A percentile compares a stretch with the other conserved stretches of the same genome.
Conservation (phyloP, 805 yeast genomes). For the Candida nanaspora region DNA sequence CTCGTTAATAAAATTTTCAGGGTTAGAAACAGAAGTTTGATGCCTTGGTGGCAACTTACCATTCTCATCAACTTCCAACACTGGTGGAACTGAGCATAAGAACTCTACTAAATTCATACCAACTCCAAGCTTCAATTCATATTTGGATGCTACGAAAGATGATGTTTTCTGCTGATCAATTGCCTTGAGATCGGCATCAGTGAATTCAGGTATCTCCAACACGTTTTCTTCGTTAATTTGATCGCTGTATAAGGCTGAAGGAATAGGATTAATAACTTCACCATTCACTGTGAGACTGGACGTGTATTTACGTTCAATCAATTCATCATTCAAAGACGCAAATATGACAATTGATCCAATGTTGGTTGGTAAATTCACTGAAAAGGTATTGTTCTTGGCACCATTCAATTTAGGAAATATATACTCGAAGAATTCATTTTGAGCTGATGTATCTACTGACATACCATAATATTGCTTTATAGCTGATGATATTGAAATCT, state of each 20-base stretch:
- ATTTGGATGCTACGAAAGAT: constrained; percentile 27
- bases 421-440: constrained; percentile 16
- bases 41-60: constrained; percentile 13
- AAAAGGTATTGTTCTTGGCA: constrained; percentile 28
- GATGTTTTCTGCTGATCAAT: constrained; percentile 13
- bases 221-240: neutral
- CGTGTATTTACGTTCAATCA: constrained; percentile 30
- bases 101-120: constrained; percentile 41
- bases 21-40: constrained; percentile 9
- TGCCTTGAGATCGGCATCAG: neutral
- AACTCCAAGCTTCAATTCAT: constrained; percentile 37
- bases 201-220: neutral
- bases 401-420: constrained; percentile 22
- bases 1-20: constrained; percentile 23
- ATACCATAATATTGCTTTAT: constrained; percentile 14
- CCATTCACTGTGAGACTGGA: constrained; percentile 35
- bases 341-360: constrained; percentile 38
- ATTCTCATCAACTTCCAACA: constrained; percentile 10
- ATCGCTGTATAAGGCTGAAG: constrained; percentile 30
- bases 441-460: constrained; percentile 10
- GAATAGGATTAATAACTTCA: constrained; percentile 36
- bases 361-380: constrained; percentile 39
- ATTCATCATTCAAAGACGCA: constrained; percentile 35
- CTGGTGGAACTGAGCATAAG: constrained; percentile 26
- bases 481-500: constrained; percentile 29